Base-by-base conservation (phyloP, 2,329 filamentous ascomycete species). In the Elsinoe ampelina region DNA sequence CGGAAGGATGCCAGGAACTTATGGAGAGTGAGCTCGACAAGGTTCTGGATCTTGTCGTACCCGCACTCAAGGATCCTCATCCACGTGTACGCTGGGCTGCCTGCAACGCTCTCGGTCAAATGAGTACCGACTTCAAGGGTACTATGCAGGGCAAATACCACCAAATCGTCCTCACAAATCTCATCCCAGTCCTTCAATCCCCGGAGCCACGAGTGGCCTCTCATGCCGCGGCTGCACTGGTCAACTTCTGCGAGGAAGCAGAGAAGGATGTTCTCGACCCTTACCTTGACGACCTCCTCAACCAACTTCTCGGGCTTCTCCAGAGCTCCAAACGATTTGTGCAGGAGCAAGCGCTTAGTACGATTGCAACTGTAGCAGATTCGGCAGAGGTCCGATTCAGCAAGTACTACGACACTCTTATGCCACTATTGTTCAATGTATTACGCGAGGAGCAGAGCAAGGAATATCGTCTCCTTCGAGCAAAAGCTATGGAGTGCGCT, bases 401-500 rank as follows among this genome's bases (percentile, higher is more conserved):
- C 52, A 92, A 92, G 72, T 98, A 95, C 74, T 98, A 98, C 71
- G 87, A 92, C 62, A 92, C 86, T 5, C 78, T 98, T 36, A 98
- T 98, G 93, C 93, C 93, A 13, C 77, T 96, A 50, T 79, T 98
- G 6, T 91, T 97, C 71, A 87, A 86, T 60, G 92, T 97, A 8
- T 75, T 98, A 52, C 86, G 85, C 67, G 84, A 90, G 63, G 90
- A 96, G 67, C 92, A 91, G 65, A 89, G 91, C 55, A 96, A 95
- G 74, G 93, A 98, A 67, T 91, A 91, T 72, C 82, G 92, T 55
- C 77, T 97, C 47, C 80, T 98, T 38, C 83, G 92, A 58, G 93
- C 93, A 51, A 98, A 98, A 77, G 93, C 93, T 2, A 98, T 98
- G 93, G 93, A 98, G 73, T 98, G 93, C 68, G 92, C 93, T 15